Base-by-base conservation (phyloP, 73 alveolate genomes). In the Paramecium bursaria region DNA sequence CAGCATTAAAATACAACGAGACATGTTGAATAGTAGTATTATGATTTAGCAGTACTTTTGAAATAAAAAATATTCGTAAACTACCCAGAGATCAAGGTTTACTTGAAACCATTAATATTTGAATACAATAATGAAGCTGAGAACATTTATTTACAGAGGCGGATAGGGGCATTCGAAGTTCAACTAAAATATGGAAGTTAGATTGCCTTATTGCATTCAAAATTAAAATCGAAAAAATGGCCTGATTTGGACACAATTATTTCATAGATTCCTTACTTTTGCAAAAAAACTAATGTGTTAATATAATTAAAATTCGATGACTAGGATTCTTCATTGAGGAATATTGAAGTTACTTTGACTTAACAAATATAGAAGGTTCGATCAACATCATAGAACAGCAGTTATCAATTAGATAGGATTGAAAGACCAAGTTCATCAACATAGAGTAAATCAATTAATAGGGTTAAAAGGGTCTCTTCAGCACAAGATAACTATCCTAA, bases 71-170 rank as follows among this genome's bases (percentile, higher is more conserved):
- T 67, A 6, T 3, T 67, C 4, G 60, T 67, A 2, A 67, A 67
- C 22, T 67, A 67, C 27, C 82, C 82, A 35, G 82, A 67, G 6
- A 67, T 67, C 13, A 67, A 67, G 50, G 82, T 67, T 2, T 67
- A 67, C 27, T 57, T 67, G 17, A 67, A 67, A 35, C 82, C 82
- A n/a, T 27, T 67, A 9, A 44, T 67, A 21, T 67, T 39, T 67
- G 82, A 67, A 4, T 19, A 39, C 22, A 47, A 67, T 17, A 67
- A 42, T 39, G 21, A 25, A 2, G 35, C 44, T 4, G 17, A 14
- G 7, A 25, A 42, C 0, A 17, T 67, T 0, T 67, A 39, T n/a
- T 57, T 67, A 9, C 19, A 67, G 7, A 17, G 82, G 14, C 27
- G 82, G 3, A 67, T 67, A 7, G 82, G 82, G 1, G 82, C 82